phyloP scores from a whole-genome alignment of 73 alveolate species.

The Paramecium caudatum region DNA sequence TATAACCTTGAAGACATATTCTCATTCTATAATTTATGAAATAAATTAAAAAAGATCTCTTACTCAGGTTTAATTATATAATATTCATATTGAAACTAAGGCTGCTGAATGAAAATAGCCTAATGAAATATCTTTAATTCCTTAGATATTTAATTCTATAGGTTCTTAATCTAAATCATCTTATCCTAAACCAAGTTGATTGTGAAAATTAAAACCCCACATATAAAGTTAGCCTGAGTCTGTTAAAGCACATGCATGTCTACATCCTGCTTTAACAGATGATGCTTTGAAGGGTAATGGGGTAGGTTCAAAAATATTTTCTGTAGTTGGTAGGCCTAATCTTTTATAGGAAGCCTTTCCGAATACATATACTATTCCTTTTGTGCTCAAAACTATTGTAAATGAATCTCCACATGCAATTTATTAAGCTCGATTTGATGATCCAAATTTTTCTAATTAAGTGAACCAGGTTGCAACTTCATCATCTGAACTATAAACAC shows the following conservation, averaged over 20 bases:
- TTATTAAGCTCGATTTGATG: slow-evolving; percentile 51
- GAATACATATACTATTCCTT: slow-evolving; percentile 45
- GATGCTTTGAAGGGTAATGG: not conserved
- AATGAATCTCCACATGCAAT: slow-evolving; percentile 72
- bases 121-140: not conserved
- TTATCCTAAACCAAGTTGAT: slow-evolving; percentile 24
- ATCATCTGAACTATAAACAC: slow-evolving; percentile 53
- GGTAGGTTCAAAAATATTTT: slow-evolving; percentile 40
- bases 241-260: slow-evolving; percentile 44
- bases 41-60: not conserved
- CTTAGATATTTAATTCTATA: not conserved
- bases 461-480: slow-evolving; percentile 62
- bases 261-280: slow-evolving; percentile 9
- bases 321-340: slow-evolving; percentile 61
- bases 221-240: not conserved
- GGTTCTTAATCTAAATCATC: slow-evolving; percentile 63
- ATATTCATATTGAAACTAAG: slow-evolving; percentile 22
- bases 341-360: slow-evolving; percentile 66
- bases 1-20: not conserved
- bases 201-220: slow-evolving; percentile 61
- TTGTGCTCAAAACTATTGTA: slow-evolving; percentile 48
- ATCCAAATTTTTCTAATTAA: slow-evolving; percentile 24
- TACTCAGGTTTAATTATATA: not conserved
- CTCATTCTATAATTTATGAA: too few species aligned
- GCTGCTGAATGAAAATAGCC: slow-evolving; percentile 59